These are phyloP conservation scores for Zalaria obscura DNA, from an alignment of 2,329 filamentous ascomycete genomes.

Conservation along the genomic window DNA sequence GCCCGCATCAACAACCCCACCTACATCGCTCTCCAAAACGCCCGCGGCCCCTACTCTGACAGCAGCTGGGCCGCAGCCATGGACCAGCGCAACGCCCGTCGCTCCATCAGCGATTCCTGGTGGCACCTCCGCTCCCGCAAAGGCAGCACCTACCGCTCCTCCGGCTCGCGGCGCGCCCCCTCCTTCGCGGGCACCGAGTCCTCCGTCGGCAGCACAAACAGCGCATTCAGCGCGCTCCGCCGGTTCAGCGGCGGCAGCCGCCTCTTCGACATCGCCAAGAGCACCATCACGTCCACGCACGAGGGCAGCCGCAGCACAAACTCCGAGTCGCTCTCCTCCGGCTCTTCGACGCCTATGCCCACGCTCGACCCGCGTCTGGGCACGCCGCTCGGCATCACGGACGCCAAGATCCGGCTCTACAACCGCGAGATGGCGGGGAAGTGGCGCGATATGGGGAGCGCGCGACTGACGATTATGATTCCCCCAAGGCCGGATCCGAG, in stretches of 20 bases:
- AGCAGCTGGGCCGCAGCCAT: constrained; percentile 36
- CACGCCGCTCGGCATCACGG: constrained; percentile 51
- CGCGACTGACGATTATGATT: constrained; percentile 65
- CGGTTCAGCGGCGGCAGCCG: constrained; percentile 54
- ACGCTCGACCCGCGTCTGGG: constrained; percentile 16
- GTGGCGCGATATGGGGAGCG: constrained; percentile 86
- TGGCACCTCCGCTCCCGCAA: constrained; percentile 39
- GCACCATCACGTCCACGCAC: constrained; percentile 47
- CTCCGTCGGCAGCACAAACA: constrained; percentile 61
- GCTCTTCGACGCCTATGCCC: constrained; percentile 22
- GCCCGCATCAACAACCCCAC: constrained; percentile 86
- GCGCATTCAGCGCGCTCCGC: constrained; percentile 64
- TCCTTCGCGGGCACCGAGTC: constrained; percentile 53
- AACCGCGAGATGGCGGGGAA: constrained; percentile 59
- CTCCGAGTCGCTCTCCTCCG: constrained; percentile 46
- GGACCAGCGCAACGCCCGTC: constrained; percentile 34
- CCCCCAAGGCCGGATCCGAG: constrained; percentile 36
- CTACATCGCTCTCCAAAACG: constrained; percentile 63
- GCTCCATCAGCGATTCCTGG: constrained; percentile 32
- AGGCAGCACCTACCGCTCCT: constrained; percentile 40
- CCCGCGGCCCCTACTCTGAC: constrained; percentile 45
- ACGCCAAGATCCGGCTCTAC: constrained; percentile 78
- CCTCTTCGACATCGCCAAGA: constrained; percentile 71
- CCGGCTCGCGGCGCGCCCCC: constrained; percentile 36
- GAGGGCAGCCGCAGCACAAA: constrained; percentile 35